Conservation (phyloP, 2,329 filamentous ascomycete genomes). For the Fusarium goolgardi region DNA sequence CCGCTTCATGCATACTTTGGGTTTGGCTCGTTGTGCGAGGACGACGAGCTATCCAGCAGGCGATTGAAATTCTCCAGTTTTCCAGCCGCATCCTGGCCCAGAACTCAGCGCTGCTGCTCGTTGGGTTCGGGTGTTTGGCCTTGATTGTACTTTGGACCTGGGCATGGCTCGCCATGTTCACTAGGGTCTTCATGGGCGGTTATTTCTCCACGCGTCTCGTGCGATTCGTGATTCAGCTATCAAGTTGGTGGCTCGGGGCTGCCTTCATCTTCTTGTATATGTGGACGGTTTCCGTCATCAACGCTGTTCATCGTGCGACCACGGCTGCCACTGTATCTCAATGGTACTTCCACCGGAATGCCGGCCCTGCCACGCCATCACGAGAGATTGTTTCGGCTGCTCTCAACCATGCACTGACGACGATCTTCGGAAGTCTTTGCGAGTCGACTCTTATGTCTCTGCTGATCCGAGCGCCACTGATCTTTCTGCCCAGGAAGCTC, state of each 20-base stretch:
- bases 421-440: slow-evolving; percentile 92
- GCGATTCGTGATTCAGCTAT: slow-evolving; percentile 82
- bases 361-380: slow-evolving; percentile 80
- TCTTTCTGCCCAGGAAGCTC: slow-evolving; percentile 80
- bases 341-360: slow-evolving; percentile 98
- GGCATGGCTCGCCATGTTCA: slow-evolving; percentile 97
- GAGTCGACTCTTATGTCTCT: slow-evolving; percentile 85
- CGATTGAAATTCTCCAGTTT: slow-evolving; percentile 91
- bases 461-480: slow-evolving; percentile 83
- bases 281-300: slow-evolving; percentile 90
- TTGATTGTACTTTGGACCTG: slow-evolving; percentile 90
- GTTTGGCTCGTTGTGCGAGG: slow-evolving; percentile 84
- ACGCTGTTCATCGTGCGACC: slow-evolving; percentile 88
- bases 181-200: slow-evolving; percentile 92
- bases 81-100: slow-evolving; percentile 86
- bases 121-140: slow-evolving; percentile 83
- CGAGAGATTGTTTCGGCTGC: slow-evolving; percentile 86
- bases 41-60: slow-evolving; percentile 82
- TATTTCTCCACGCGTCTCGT: slow-evolving; percentile 74
- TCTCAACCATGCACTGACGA: slow-evolving; percentile 82
- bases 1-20: slow-evolving; percentile 80
- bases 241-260: slow-evolving; percentile 94
- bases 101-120: slow-evolving; percentile 82
- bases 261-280: slow-evolving; percentile 95
- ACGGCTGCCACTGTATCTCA: slow-evolving; percentile 96